Evolutionary conservation across 345 rosid species (phyloP), one percentile per base, ranked within the genome.

Genomic region (Luvunga scandens): DNA sequence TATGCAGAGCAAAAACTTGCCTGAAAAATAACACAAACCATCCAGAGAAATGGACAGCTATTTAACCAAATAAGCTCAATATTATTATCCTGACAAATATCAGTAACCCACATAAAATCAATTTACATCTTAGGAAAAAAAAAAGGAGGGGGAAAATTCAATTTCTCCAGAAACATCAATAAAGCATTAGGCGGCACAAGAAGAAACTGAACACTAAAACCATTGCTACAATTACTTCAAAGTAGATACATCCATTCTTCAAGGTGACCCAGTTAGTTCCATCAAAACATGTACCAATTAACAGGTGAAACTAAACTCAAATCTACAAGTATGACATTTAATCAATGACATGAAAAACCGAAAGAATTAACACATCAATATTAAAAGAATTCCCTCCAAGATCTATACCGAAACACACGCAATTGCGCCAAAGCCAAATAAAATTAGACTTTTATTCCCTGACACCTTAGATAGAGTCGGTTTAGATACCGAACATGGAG

Each of bases 401-500:
- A 85, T 85, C 88, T 60, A 78, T 77, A 73, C 27, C 71, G 57
- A 71, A 45, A 67, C 55, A 75, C 28, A 42, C 57, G 78, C 76
- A 80, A 71, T 12, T 24, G 27, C 22, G 70, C 16, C 33, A n/a
- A 69, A 71, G 70, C 16, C 42, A 53, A 53, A 1, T 53, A 18
- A 19, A 53, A 18, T 16, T 55, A 65, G 31, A 80, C 73, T 50
- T 50, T 72, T 69, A 71, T 56, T 75, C 66, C 28, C 69, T 38
- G 76, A 71, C 56, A 83, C 83, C 83, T 81, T 28, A 65, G 60
- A 62, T 4, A 71, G 75, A 63, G 62, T 72, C 64, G 77, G 66
- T 69, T 77, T 24, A 81, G 76, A 71, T 65, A 63, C 48, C 27
- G 14, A 78, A 55, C 78, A 73, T 77, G 66, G 38, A 68, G 81